A percentile compares a stretch with the other conserved stretches of the same genome.
These are phyloP conservation scores for Calocybe indica DNA, from an alignment of 768 basidiomycete genomes.

Conservation along the genomic window DNA sequence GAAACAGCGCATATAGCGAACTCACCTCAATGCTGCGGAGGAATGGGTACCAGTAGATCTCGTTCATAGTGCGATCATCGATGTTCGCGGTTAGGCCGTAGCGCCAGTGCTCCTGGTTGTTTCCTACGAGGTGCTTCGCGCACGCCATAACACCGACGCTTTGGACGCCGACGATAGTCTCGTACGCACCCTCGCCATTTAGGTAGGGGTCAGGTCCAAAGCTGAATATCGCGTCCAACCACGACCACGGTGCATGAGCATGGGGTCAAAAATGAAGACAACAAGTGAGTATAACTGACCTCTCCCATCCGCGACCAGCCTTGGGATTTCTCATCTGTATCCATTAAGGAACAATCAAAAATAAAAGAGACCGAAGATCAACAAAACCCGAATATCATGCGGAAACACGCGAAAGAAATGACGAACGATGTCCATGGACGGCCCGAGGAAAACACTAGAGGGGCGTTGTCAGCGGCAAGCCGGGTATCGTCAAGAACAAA, in stretches of 20 bases:
- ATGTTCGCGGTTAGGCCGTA: conserved; percentile 40
- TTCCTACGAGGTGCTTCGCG: conserved; percentile 45
- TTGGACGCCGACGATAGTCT: conserved; percentile 57
- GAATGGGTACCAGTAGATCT: conserved; percentile 49
- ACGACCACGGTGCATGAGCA: no score
- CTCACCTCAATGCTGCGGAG: conserved; percentile 40
- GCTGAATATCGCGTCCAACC: conserved; percentile 12
- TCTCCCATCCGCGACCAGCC: conserved; percentile 44
- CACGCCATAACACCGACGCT: conserved; percentile 55
- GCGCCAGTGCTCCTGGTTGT: conserved; percentile 49
- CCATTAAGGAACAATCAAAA: no score
- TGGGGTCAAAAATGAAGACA: no score
- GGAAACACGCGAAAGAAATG: neutral
- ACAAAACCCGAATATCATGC: neutral
- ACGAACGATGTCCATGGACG: conserved; percentile 50
- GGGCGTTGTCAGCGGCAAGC: neutral
- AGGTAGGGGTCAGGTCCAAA: conserved; percentile 62
- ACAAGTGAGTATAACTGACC: conserved; percentile 14
- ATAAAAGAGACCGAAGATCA: no score
- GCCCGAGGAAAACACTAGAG: conserved; percentile 40
- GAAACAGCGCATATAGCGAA: neutral
- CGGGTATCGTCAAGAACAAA: neutral
- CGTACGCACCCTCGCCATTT: conserved; percentile 52
- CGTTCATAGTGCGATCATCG: conserved; percentile 53
- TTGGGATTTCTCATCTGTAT: conserved; percentile 48